These are phyloP conservation scores for Fremontodendron californicum DNA, from an alignment of 345 rosid species.

Conservation along the genomic window DNA sequence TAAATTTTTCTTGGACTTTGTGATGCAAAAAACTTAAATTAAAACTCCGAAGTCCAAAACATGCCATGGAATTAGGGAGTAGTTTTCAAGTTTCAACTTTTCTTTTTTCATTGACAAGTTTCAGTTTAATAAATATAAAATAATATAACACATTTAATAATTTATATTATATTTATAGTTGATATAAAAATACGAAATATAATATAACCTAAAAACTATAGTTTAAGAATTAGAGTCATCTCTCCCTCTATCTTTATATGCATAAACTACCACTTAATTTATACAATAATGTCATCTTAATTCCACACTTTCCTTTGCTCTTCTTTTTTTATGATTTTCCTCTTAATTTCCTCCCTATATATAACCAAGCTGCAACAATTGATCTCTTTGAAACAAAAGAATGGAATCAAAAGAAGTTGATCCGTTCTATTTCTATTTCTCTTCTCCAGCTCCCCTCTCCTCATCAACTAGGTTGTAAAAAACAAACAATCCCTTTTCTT, in stretches of 20 bases:
- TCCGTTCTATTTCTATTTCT: background rate
- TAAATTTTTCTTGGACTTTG: too few relatives aligned
- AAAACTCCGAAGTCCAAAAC: background rate
- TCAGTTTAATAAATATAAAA: too few relatives aligned
- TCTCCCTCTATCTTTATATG: background rate
- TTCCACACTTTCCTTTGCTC: background rate
- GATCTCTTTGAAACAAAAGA: background rate
- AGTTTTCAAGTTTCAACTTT: background rate
- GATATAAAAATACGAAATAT: too few relatives aligned
- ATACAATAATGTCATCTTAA: background rate
- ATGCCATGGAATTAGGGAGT: background rate
- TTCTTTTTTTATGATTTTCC: background rate
- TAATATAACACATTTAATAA: too few relatives aligned
- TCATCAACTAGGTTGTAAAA: background rate
- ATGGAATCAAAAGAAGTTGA: constrained; percentile 6
- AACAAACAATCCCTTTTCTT: background rate
- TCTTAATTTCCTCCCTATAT: background rate
- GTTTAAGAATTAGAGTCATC: too few relatives aligned
- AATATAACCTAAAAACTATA: too few relatives aligned
- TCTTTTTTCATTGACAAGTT: background rate
- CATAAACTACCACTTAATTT: background rate
- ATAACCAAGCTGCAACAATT: background rate
- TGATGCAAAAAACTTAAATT: too few relatives aligned
- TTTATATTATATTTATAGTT: too few relatives aligned
- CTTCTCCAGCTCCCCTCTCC: background rate